Conservation (phyloP, 208 protist species). For the Tetramitus jugosus region DNA sequence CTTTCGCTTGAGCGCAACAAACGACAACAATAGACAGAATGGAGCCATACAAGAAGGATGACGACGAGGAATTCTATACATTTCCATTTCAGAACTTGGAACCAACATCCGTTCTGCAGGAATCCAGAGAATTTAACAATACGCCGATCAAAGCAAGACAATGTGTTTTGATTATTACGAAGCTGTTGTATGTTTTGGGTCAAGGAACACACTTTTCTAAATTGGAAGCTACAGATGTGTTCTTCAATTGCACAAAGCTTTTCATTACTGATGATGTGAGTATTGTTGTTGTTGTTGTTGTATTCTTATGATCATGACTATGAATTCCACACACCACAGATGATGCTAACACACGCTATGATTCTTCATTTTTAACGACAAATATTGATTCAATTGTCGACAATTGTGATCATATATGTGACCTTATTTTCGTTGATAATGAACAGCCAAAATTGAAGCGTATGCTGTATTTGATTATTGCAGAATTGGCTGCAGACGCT, state of each 20-base stretch:
- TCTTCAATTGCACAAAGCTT: slow-evolving; percentile 96
- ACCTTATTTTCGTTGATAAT: not conserved
- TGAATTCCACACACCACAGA: slow-evolving; percentile 22
- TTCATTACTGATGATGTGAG: slow-evolving; percentile 85
- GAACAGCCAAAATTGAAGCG: slow-evolving; percentile 76
- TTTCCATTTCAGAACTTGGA: slow-evolving; percentile 83
- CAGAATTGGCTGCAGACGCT: slow-evolving; percentile 82
- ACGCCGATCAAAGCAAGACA: slow-evolving; percentile 65
- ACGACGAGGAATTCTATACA: no score
- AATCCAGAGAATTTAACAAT: slow-evolving; percentile 86
- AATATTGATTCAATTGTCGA: no score
- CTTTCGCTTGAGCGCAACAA: no score
- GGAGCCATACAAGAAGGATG: no score
- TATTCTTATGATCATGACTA: not conserved
- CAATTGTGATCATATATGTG: slow-evolving; percentile 1
- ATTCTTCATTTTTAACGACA: no score
- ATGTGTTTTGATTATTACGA: slow-evolving; percentile 76
- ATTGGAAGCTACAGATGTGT: slow-evolving; percentile 90
- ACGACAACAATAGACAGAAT: no score
- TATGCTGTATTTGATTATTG: slow-evolving; percentile 94
- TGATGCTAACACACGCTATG: no score
- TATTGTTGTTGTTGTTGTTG: no score
- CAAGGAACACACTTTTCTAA: slow-evolving; percentile 78
- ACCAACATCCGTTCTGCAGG: slow-evolving; percentile 83
- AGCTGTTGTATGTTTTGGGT: slow-evolving; percentile 88